Conservation (phyloP, 2,329 filamentous ascomycete genomes). For the Aspergillus sp. region DNA sequence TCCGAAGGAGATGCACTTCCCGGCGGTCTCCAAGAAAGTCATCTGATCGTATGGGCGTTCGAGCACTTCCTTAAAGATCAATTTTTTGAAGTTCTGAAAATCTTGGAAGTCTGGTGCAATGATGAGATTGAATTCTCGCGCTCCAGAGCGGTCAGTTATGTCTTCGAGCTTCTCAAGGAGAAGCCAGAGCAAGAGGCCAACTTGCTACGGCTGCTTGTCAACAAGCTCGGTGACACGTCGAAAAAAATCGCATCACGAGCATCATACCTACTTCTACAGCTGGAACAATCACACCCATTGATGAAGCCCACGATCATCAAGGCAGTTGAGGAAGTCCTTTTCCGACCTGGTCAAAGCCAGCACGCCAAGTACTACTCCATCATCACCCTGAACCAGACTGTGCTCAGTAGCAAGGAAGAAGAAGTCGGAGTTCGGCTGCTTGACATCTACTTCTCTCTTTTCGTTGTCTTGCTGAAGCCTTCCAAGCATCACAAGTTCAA, state of each 20-base stretch:
- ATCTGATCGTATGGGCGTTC: constrained; percentile 85
- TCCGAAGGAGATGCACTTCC: constrained; percentile 69
- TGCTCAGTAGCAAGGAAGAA: constrained; percentile 81
- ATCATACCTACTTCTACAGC: constrained; percentile 88
- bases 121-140: constrained; percentile 95
- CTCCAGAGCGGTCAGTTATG: constrained; percentile 81
- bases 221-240: constrained; percentile 93
- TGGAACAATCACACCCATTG: constrained; percentile 82
- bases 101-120: constrained; percentile 87
- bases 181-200: constrained; percentile 98
- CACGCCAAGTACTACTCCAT: constrained; percentile 94
- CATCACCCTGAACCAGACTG: constrained; percentile 96
- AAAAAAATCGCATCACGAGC: constrained; percentile 93
- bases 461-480: constrained; percentile 76
- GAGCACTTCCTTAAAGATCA: constrained; percentile 94
- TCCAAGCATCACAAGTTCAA: constrained; percentile 40
- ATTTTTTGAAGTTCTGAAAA: constrained; percentile 90
- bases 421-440: constrained; percentile 76
- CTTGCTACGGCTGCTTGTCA: constrained; percentile 83
- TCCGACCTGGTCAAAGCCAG: constrained; percentile 80
- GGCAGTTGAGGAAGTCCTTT: constrained; percentile 82
- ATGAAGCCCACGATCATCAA: constrained; percentile 91
- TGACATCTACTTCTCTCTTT: constrained; percentile 88
- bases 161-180: constrained; percentile 87
- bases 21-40: constrained; percentile 68